Evolutionary conservation across 129 eudicot genomes (phyloP).

Genomic region (Scalesia atractyloides): DNA sequence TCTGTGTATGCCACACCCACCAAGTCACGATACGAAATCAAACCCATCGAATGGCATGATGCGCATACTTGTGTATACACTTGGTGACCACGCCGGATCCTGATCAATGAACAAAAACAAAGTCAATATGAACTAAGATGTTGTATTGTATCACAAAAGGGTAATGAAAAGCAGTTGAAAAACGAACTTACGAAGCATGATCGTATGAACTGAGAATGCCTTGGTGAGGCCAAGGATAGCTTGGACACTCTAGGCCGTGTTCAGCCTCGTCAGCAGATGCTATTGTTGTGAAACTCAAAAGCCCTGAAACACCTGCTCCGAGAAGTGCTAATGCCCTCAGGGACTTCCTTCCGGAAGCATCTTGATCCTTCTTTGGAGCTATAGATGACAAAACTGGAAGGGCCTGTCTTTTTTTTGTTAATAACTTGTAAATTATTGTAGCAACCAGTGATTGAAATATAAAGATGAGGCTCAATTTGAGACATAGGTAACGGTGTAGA

Average conservation of each 20-base stretch:
- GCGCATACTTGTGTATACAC: conserved; percentile 92
- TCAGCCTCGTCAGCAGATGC: conserved; percentile 92
- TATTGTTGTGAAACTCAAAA: conserved; percentile 67
- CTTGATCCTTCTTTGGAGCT: conserved; percentile 62
- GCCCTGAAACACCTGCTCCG: conserved; percentile 89
- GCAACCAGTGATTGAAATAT: conserved; percentile 10
- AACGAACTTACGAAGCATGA: conserved; percentile 74
- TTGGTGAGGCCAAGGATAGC: conserved; percentile 92
- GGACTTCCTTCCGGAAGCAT: conserved; percentile 55
- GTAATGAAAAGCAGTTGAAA: neutral
- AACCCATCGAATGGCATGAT: conserved; percentile 89
- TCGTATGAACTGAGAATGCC: conserved; percentile 95
- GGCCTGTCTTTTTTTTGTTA: conserved; percentile 41
- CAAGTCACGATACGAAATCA: conserved; percentile 82
- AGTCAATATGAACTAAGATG: neutral
- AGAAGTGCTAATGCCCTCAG: conserved; percentile 71
- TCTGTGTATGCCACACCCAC: conserved; percentile 96
- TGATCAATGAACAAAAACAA: conserved; percentile 26
- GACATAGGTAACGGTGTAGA: too few species aligned
- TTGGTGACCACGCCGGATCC: conserved; percentile 95
- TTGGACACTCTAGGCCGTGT: conserved; percentile 82
- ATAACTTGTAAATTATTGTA: conserved; percentile 9
- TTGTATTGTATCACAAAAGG: neutral
- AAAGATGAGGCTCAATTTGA: neutral
- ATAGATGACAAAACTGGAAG: conserved; percentile 67